phyloP scores from a whole-genome alignment of 495 filamentous ascomycete genomes.

The Aspergillus wentii region DNA sequence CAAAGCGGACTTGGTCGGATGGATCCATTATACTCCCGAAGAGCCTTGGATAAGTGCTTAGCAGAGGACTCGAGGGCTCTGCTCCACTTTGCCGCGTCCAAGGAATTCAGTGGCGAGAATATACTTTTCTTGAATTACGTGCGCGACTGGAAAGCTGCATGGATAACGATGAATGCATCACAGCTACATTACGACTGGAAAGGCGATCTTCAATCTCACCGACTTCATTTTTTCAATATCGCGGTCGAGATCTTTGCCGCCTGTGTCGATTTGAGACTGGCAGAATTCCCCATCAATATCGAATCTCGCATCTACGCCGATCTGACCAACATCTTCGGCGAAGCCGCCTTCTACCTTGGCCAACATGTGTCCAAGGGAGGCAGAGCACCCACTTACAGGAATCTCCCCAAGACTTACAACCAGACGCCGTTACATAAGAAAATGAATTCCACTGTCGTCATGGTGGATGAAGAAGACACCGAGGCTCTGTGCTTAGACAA shows the following conservation, averaged over 20 bases:
- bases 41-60: conserved; percentile 48
- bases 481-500: conserved; percentile 8
- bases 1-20: conserved; percentile 18
- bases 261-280: conserved; percentile 38
- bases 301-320: conserved; percentile 28
- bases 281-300: conserved; percentile 55
- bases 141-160: conserved; percentile 41
- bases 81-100: conserved; percentile 46
- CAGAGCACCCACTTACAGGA: conserved; percentile 1
- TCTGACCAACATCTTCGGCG: conserved; percentile 36
- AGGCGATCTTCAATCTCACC: conserved; percentile 28
- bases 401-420: no score
- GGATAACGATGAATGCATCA: conserved; percentile 10
- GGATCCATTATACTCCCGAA: conserved; percentile 38
- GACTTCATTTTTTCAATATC: conserved; percentile 9
- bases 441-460: no score
- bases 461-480: conserved; percentile 8
- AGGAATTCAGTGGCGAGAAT: conserved; percentile 57
- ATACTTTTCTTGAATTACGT: conserved; percentile 52
- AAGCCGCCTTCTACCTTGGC: conserved; percentile 7
- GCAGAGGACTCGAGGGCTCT: conserved; percentile 40
- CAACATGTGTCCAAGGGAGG: not conserved
- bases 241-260: conserved; percentile 48
- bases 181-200: conserved; percentile 16
- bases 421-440: no score